phyloP scores from a whole-genome alignment of 2,329 filamentous ascomycete species.

The Pestalotiopsis fici region DNA sequence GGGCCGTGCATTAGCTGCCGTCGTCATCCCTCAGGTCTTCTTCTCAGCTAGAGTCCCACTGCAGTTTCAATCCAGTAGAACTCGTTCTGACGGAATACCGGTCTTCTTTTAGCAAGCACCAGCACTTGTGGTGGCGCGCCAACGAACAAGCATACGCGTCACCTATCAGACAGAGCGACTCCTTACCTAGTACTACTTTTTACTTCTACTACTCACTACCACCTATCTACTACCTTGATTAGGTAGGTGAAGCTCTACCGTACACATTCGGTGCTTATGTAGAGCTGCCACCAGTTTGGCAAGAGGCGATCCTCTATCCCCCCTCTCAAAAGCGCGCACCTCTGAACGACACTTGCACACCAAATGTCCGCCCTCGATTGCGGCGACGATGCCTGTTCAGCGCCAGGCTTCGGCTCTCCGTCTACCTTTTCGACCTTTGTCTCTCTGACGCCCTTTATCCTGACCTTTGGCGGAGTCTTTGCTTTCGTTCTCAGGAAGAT shows the following conservation, averaged over 20 bases:
- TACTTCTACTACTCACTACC: not conserved
- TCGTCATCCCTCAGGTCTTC: constrained; percentile 3
- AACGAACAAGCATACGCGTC: not conserved
- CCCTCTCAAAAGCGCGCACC: not conserved
- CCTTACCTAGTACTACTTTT: no score
- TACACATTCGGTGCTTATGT: not conserved
- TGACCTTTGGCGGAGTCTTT: constrained; percentile 67
- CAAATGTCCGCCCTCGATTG: constrained; percentile 47
- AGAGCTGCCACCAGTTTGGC: not conserved
- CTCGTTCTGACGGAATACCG: not conserved
- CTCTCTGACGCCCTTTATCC: constrained; percentile 69
- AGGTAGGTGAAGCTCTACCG: not conserved
- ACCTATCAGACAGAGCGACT: not conserved
- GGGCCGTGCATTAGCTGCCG: constrained; percentile 9
- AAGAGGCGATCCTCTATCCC: not conserved
- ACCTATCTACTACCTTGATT: not conserved
- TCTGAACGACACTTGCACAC: not conserved
- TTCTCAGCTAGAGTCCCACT: not conserved
- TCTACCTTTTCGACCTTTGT: constrained; percentile 49
- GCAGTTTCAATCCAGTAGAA: not conserved
- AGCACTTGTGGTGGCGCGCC: not conserved
- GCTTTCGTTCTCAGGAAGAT: constrained; percentile 66
- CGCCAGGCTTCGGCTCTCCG: constrained; percentile 41
- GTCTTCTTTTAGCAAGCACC: not conserved
- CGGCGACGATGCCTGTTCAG: constrained; percentile 58